These are phyloP conservation scores for Aspergillus piperis DNA, from an alignment of 2,329 filamentous ascomycete species.

Conservation along the genomic window DNA sequence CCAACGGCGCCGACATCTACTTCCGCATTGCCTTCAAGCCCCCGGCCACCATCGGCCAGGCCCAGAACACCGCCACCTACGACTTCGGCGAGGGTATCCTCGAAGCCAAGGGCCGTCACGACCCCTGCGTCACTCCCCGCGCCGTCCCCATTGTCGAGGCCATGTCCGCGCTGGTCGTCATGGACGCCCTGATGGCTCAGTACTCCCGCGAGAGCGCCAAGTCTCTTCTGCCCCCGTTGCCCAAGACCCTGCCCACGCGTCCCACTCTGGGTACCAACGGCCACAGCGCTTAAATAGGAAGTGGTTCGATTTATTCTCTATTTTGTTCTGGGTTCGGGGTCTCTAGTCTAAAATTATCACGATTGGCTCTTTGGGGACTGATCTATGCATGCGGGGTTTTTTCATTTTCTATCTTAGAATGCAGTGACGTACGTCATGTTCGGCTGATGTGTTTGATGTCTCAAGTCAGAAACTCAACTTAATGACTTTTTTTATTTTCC, in stretches of 20 bases:
- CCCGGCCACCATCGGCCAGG: conserved; percentile 86
- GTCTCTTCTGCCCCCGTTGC: conserved; percentile 47
- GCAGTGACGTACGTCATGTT: not conserved
- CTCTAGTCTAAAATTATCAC: too few relatives aligned
- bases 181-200: conserved; percentile 85
- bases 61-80: conserved; percentile 81
- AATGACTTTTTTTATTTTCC: not conserved
- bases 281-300: not conserved
- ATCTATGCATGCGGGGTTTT: not conserved
- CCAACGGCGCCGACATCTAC: conserved; percentile 90
- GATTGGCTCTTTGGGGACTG: not conserved
- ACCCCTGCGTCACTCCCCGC: conserved; percentile 87
- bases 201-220: conserved; percentile 60
- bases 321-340: not conserved
- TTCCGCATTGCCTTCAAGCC: conserved; percentile 96
- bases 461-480: not conserved
- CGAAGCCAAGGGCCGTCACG: conserved; percentile 90
- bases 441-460: not conserved
- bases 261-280: conserved; percentile 23
- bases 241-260: conserved; percentile 38
- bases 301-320: not conserved
- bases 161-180: conserved; percentile 85
- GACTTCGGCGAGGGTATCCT: conserved; percentile 73
- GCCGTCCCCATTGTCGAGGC: conserved; percentile 74
- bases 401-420: not conserved